Conservation (phyloP, 805 yeast species). For the Cephaloascus albidus region DNA sequence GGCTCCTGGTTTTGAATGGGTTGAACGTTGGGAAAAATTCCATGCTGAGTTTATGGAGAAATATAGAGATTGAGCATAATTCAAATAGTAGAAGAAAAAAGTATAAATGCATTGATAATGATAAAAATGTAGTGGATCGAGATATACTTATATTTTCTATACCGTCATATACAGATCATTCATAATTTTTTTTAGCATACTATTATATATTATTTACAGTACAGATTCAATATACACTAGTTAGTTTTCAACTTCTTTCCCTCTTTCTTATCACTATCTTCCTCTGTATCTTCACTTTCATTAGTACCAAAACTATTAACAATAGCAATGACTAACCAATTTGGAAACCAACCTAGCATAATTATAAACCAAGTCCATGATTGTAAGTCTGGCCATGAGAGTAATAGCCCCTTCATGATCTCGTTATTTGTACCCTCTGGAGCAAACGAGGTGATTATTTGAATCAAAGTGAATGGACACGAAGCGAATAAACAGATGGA, state of each 20-base stretch:
- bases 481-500: slow-evolving; percentile 15
- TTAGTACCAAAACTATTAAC: slow-evolving; percentile 16
- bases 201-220: too few relatives aligned
- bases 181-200: too few relatives aligned
- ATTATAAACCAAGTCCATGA: slow-evolving; percentile 84
- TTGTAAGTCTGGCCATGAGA: slow-evolving; percentile 59
- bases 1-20: slow-evolving; percentile 93
- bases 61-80: slow-evolving; percentile 34
- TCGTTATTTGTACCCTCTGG: slow-evolving; percentile 7
- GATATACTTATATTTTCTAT: too few relatives aligned
- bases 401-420: slow-evolving; percentile 41
- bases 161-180: too few relatives aligned
- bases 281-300: neutral
- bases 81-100: too few relatives aligned
- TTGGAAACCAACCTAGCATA: slow-evolving; percentile 72
- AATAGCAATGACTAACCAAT: slow-evolving; percentile 46
- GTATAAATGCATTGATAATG: neutral
- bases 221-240: too few relatives aligned
- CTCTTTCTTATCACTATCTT: neutral
- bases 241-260: neutral
- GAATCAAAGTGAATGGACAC: slow-evolving; percentile 14
- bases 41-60: slow-evolving; percentile 61
- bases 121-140: slow-evolving; percentile 3
- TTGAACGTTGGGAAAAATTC: slow-evolving; percentile 67
- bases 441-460: slow-evolving; percentile 8